A percentile compares a stretch with the other conserved stretches of the same genome.
These are phyloP conservation scores for Globisporangium acanthophoron DNA, from an alignment of 352 stramenopile genomes.

Conservation along the genomic window DNA sequence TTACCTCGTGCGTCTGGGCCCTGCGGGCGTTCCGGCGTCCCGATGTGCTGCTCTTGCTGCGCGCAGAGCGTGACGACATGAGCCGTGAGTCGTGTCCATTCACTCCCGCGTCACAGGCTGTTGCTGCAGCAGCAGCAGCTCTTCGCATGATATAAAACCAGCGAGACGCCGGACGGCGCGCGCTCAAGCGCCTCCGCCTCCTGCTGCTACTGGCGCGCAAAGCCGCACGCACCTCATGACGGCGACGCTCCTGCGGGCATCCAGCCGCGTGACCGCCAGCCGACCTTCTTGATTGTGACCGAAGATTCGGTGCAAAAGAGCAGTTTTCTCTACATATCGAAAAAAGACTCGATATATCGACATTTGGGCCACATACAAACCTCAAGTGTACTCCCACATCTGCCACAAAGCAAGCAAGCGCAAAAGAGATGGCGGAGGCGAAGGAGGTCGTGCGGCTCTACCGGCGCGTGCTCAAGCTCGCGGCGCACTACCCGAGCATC, in stretches of 20 bases:
- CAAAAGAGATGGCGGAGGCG: constrained; percentile 24
- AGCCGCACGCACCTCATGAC: constrained; percentile 38
- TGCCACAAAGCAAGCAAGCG: constrained; percentile 6
- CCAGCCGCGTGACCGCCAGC: background rate
- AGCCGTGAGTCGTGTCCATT: background rate
- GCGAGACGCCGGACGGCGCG: too few species aligned
- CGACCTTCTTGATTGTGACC: background rate
- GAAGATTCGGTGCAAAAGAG: constrained; percentile 8
- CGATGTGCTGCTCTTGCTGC: constrained; percentile 14
- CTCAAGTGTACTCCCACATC: too few species aligned
- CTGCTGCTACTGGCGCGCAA: too few species aligned
- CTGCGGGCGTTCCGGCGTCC: constrained; percentile 11
- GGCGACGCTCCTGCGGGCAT: constrained; percentile 10
- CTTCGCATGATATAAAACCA: background rate
- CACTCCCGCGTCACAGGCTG: too few species aligned
- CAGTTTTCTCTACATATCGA: background rate
- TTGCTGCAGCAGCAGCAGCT: background rate
- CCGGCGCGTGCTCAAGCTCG: constrained; percentile 78
- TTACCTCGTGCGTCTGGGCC: constrained; percentile 10
- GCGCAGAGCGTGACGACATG: background rate
- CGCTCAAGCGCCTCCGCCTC: too few species aligned
- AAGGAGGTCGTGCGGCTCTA: constrained; percentile 75
- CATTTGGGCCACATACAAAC: background rate
- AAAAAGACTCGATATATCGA: background rate
- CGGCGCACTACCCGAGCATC: constrained; percentile 76